Conservation (phyloP, 139 green algal genomes). For the Desmodesmus armatus region DNA sequence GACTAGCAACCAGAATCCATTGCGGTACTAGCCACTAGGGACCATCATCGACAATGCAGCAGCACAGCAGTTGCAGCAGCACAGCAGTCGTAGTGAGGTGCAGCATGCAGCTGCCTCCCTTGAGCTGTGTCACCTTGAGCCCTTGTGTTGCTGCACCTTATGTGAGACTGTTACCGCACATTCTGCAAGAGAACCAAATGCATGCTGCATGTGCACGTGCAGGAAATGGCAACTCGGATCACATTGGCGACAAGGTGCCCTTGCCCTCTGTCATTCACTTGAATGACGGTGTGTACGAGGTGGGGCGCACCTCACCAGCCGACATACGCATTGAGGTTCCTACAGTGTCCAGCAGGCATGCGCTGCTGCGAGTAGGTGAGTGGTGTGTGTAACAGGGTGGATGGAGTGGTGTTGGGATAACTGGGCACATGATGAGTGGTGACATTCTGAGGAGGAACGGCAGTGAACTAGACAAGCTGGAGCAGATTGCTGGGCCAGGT, state of each 20-base stretch:
- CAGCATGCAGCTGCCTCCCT: not conserved
- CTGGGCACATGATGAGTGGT: too few relatives aligned
- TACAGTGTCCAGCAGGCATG: conserved; percentile 56
- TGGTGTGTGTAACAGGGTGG: too few relatives aligned
- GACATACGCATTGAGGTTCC: conserved; percentile 53
- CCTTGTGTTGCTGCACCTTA: not conserved
- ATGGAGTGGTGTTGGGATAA: too few relatives aligned
- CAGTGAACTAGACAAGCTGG: too few relatives aligned
- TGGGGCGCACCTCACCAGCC: conserved; percentile 51
- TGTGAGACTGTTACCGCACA: too few relatives aligned
- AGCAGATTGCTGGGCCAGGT: too few relatives aligned
- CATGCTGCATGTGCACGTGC: not conserved
- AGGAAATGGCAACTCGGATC: conserved; percentile 51
- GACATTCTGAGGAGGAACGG: too few relatives aligned
- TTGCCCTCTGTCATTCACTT: conserved; percentile 28
- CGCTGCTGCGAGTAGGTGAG: conserved; percentile 52
- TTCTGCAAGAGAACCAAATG: too few relatives aligned
- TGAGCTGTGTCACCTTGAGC: not conserved
- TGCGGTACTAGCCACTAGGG: not conserved
- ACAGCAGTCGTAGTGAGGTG: too few relatives aligned
- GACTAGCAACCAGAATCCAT: too few relatives aligned
- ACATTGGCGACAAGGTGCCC: conserved; percentile 52
- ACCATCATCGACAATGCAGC: not conserved
- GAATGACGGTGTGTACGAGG: conserved; percentile 52
- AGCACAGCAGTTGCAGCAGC: too few relatives aligned